Evolutionary conservation across 305 asterid species (phyloP).

Genomic region (Fraxinus floribunda): DNA sequence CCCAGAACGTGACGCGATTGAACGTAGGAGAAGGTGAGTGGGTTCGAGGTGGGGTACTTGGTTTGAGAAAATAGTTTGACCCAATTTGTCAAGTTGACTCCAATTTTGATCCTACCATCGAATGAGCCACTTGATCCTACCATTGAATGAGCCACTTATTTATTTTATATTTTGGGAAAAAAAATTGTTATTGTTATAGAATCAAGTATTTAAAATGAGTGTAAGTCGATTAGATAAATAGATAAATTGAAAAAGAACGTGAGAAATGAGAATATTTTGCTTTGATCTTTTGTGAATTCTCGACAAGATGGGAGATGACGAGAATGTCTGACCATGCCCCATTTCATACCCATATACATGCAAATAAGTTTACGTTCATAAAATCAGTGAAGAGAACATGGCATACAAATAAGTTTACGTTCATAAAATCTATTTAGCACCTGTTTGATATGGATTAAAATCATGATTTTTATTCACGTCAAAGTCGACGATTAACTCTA

Average conservation of each 20-base stretch:
- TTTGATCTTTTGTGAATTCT: not conserved
- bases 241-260: not conserved
- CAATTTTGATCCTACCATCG: not conserved
- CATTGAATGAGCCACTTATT: not conserved
- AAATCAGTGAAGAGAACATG: too few species aligned
- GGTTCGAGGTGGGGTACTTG: not conserved
- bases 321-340: not conserved
- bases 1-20: constrained; percentile 24
- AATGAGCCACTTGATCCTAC: too few species aligned
- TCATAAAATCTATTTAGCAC: too few species aligned
- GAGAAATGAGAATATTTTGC: too few species aligned
- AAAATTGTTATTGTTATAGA: not conserved
- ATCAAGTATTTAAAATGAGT: not conserved
- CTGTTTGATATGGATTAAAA: too few species aligned
- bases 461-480: too few species aligned
- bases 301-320: not conserved
- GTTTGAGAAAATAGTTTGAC: not conserved
- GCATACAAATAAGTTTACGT: not conserved
- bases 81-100: not conserved
- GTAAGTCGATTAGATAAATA: not conserved
- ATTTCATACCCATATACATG: too few species aligned
- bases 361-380: not conserved
- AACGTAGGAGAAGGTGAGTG: not conserved
- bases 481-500: too few species aligned
- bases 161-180: not conserved